Evolutionary conservation across 2,329 filamentous ascomycete species (phyloP).

Genomic region (Magnaporthiopsis poae): DNA sequence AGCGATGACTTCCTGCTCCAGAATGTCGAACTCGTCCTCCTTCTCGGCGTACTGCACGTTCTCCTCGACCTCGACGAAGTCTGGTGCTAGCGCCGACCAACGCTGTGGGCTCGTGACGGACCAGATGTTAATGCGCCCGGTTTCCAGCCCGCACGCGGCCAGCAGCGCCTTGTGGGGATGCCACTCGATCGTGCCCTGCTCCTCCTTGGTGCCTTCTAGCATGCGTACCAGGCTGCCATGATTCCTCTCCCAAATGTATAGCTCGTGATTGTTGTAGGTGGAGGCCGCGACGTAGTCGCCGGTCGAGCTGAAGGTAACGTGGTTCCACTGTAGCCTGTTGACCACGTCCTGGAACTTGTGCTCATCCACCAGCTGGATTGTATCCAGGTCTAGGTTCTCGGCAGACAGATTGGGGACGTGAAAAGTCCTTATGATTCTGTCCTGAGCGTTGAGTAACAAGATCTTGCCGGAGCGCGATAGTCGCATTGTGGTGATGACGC

Average conservation of each 20-base stretch:
- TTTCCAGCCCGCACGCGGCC: constrained; percentile 84
- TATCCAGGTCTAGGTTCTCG: constrained; percentile 66
- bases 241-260: constrained; percentile 94
- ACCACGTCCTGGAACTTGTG: constrained; percentile 98
- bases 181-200: constrained; percentile 95
- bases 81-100: constrained; percentile 92
- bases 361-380: constrained; percentile 80
- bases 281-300: constrained; percentile 94
- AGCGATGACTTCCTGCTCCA: constrained; percentile 87
- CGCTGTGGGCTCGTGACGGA: constrained; percentile 89
- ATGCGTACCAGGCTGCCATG: constrained; percentile 94
- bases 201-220: constrained; percentile 90
- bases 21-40: constrained; percentile 97
- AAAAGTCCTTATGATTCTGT: constrained; percentile 89
- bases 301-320: constrained; percentile 86
- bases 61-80: constrained; percentile 95
- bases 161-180: constrained; percentile 80
- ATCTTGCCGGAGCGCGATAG: constrained; percentile 77
- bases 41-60: constrained; percentile 93
- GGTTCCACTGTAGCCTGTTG: constrained; percentile 90
- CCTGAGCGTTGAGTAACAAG: constrained; percentile 82
- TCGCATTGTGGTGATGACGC: constrained; percentile 78
- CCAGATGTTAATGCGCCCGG: constrained; percentile 90
- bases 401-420: constrained; percentile 68
- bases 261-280: constrained; percentile 95